Conservation (phyloP, 805 yeast species). For the Priceomyces castillae region DNA sequence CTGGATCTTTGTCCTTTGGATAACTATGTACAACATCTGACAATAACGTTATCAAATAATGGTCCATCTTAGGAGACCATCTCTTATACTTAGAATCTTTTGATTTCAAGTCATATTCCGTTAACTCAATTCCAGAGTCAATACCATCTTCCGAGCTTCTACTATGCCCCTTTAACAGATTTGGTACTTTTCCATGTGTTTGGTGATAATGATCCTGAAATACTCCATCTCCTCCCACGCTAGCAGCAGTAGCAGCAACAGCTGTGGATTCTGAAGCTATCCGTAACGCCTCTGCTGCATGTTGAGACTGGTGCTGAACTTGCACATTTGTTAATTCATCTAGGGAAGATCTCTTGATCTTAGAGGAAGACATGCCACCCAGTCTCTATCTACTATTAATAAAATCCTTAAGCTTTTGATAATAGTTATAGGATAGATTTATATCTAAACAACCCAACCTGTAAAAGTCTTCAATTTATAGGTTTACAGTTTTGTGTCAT, state of each 20-base stretch:
- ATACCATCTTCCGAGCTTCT: background rate
- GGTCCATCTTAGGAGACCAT: conserved; percentile 41
- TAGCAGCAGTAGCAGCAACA: conserved; percentile 8
- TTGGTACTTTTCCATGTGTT: conserved; percentile 11
- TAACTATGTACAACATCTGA: conserved; percentile 37
- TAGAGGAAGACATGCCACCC: conserved; percentile 5
- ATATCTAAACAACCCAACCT: conserved; percentile 4
- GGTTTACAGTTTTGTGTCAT: conserved; percentile 3
- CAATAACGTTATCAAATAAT: conserved; percentile 27
- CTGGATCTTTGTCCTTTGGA: conserved; percentile 27
- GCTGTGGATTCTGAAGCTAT: conserved; percentile 17
- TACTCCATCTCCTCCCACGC: background rate
- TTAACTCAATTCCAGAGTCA: conserved; percentile 17
- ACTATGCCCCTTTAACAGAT: conserved; percentile 7
- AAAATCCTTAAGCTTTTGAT: background rate
- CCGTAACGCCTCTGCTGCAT: conserved; percentile 20
- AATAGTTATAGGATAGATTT: background rate
- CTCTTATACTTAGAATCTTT: conserved; percentile 35
- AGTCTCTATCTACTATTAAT: background rate
- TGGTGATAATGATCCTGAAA: conserved; percentile 11
- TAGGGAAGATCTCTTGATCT: conserved; percentile 6
- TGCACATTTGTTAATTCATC: conserved; percentile 4
- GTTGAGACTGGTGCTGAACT: conserved; percentile 12
- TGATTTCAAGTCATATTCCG: conserved; percentile 31
- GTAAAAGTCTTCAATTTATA: conserved; percentile 5